Evolutionary conservation across 2,329 filamentous ascomycete species (phyloP).

Genomic region (Blastomyces silverae): DNA sequence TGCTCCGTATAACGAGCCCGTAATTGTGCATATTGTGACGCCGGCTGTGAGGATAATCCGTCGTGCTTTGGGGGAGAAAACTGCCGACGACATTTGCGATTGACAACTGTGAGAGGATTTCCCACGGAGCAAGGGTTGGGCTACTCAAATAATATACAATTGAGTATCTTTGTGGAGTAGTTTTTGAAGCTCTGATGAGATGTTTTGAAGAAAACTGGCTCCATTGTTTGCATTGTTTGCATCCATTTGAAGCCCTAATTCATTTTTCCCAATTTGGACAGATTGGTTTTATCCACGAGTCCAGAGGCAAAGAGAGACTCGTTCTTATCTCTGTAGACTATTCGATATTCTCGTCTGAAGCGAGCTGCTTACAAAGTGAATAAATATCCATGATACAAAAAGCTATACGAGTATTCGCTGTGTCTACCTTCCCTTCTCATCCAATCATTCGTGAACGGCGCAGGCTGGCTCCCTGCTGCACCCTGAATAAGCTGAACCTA

Average conservation of each 20-base stretch:
- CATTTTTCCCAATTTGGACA: background rate
- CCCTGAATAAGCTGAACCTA: background rate
- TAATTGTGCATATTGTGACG: slow-evolving; percentile 51
- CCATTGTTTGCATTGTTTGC: slow-evolving; percentile 9
- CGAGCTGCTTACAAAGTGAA: background rate
- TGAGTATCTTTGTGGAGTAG: background rate
- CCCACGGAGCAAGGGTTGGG: background rate
- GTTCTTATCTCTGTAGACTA: background rate
- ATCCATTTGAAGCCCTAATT: background rate
- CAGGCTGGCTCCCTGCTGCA: background rate
- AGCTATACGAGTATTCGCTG: too few relatives aligned
- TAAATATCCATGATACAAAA: background rate
- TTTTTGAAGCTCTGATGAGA: background rate
- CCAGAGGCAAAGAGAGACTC: too few relatives aligned
- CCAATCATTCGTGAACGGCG: background rate
- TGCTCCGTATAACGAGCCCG: slow-evolving; percentile 55
- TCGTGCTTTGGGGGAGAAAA: slow-evolving; percentile 37
- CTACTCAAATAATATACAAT: slow-evolving; percentile 3
- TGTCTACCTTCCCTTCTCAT: background rate
- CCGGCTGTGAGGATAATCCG: slow-evolving; percentile 50
- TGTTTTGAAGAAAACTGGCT: background rate
- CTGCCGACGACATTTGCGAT: background rate
- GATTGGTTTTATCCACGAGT: too few relatives aligned
- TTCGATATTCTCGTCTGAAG: background rate
- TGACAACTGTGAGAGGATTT: background rate